Evolutionary conservation across 495 filamentous ascomycete genomes (phyloP).

Genomic region (Hypoxylon rickii): DNA sequence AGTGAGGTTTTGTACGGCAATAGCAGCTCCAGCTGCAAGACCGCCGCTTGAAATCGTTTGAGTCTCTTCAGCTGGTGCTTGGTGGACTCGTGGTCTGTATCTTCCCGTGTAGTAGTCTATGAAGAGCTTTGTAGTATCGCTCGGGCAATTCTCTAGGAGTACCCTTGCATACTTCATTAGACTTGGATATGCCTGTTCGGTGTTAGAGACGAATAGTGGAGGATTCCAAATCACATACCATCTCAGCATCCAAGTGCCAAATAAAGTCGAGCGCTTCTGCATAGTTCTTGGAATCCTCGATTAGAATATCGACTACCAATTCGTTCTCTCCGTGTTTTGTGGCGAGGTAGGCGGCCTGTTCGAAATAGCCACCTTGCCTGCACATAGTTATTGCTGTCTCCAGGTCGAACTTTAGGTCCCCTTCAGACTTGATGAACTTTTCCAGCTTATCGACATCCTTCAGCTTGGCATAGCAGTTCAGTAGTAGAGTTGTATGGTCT

Average conservation of each 20-base stretch:
- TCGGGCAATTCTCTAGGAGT: conserved; percentile 79
- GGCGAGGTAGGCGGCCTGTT: conserved; percentile 94
- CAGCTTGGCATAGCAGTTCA: conserved; percentile 97
- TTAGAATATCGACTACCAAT: conserved; percentile 90
- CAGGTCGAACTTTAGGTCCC: conserved; percentile 93
- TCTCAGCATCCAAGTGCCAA: conserved; percentile 81
- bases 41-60: conserved; percentile 46
- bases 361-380: conserved; percentile 94
- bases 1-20: conserved; percentile 79
- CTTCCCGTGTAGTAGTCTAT: conserved; percentile 90
- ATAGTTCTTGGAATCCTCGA: conserved; percentile 91
- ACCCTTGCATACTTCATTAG: conserved; percentile 96
- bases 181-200: conserved; percentile 74
- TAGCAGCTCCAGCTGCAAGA: conserved; percentile 63
- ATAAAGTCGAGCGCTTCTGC: conserved; percentile 88
- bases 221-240: conserved; percentile 53
- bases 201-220: conserved; percentile 32
- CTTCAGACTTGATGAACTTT: conserved; percentile 93
- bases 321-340: conserved; percentile 94
- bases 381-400: conserved; percentile 99
- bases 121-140: conserved; percentile 80
- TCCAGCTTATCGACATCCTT: conserved; percentile 96
- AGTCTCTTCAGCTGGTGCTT: conserved; percentile 55
- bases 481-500: conserved; percentile 92
- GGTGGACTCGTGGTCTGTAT: conserved; percentile 73